Base-by-base conservation (phyloP, 345 rosid genomes). In the Corchorus olitorius region DNA sequence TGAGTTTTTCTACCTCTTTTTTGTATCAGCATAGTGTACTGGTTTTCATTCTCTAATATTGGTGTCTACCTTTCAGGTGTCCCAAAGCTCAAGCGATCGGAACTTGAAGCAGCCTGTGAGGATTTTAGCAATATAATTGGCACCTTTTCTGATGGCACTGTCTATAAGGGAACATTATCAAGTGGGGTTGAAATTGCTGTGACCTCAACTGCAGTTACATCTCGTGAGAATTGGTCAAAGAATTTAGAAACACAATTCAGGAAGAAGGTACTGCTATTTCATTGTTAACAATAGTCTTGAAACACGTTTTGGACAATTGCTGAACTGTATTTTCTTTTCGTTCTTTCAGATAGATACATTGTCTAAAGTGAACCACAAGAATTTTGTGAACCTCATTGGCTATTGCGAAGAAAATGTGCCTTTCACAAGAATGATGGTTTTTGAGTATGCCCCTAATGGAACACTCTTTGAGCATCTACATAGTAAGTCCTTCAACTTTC, bases 391-490 rank as follows among this genome's bases (percentile, higher is more conserved):
- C 83, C 91, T 94, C 64, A 82, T 97, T 15, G 97, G 98, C 34
- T 92, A 80, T 72, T 97, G 99, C 76, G 97, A 87, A 82, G 93
- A 91, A 83, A 84, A 93, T 50, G 83, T 85, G 79, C 97, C 97
- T 67, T 92, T 96, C 86, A 84, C 89, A 3, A 86, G 98, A 83
- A 92, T 92, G 97, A 85, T 96, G 87, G 94, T 96, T 76, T 96
- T 92, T 50, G 98, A 96, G 83, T 96, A 96, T 74, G 97, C 97
- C 67, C 95, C 98, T n/a, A 96, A 91, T 70, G 99, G 99, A 80
- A 89, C 92, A 11, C 95, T 96, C 77, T 93, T 85, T 53, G 98
- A 96, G 86, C 98, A 97, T 87, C 87, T 97, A 64, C 95, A 97
- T 65, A 64, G 99, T 97, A 58, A 91, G 97, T 83, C 13, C 79